Evolutionary conservation across 768 basidiomycete species (phyloP), one percentile per base, ranked within the genome.

Genomic region (Leccinum barrowsii): DNA sequence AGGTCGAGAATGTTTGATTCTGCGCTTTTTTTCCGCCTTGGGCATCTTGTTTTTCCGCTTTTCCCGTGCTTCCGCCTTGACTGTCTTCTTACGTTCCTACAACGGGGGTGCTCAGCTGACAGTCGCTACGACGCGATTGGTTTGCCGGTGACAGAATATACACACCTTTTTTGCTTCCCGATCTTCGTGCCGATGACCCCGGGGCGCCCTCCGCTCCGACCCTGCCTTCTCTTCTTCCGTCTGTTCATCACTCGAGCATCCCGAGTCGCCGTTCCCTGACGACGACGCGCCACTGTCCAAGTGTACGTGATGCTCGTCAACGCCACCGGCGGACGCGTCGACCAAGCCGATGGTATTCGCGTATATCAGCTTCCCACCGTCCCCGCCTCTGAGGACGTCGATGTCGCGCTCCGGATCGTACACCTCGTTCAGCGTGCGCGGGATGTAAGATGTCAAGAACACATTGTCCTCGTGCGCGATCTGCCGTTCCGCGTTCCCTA

Each of bases 371-470:
- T 79, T 81, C 55, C 77, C 74, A 12, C 87, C 86, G 52, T 89
- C 85, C 7, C 94, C 94, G 3, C 83, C 75, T 17, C 79, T 79
- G 46, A 95, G 76, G 19, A 82, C 81, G 35, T 86, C 92, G 11
- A 93, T 87, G 68, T 98, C 96, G 28, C 95, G 82, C 70, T 99
- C 97, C 1, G 95, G 93, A 71, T 98, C 94, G 69, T 88, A 92
- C 7, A 99, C 88, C 67, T 98, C 94, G 62, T 92, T 91, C 50
- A 99, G 76, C 22, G 85, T 87, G 34, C 95, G 86, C 13, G 97
- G 97, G 63, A 98, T 99, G 75, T 92, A 98, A 1, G 94, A 91
- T 26, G 81, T 81, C 70, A 93, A 74, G 78, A 99, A 99, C 12
- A 98, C 85, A 7, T 84, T 83, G 68, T 98, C 94, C 71, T 97